A percentile compares a stretch with the other conserved stretches of the same genome.
Evolutionary conservation across 129 eudicot genomes (phyloP).

Genomic region (Helianthus annuus): HanXRQr2.0-SUNRISE NC_035442.2:158875381-158875880

Average conservation of each 20-base stretch:
- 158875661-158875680: slow-evolving; percentile 24
- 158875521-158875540: not conserved
- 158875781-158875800: no score
- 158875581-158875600: slow-evolving; percentile 36
- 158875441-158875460: slow-evolving; percentile 31
- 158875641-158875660: not conserved
- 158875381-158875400: slow-evolving; percentile 77
- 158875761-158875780: no score
- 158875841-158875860: no score
- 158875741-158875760: not conserved
- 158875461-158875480: not conserved
- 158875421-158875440: slow-evolving; percentile 49
- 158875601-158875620: slow-evolving; percentile 41
- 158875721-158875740: slow-evolving; percentile 8
- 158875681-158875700: not conserved
- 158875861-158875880: no score
- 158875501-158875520: not conserved
- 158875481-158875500: not conserved
- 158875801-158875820: not conserved
- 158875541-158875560: not conserved
- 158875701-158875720: slow-evolving; percentile 26
- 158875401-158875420: slow-evolving; percentile 59
- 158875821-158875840: not conserved
- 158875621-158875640: not conserved
- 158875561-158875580: not conserved